Base-by-base conservation (phyloP, 352 stramenopile species). In the Pythium aristosporum region DNA sequence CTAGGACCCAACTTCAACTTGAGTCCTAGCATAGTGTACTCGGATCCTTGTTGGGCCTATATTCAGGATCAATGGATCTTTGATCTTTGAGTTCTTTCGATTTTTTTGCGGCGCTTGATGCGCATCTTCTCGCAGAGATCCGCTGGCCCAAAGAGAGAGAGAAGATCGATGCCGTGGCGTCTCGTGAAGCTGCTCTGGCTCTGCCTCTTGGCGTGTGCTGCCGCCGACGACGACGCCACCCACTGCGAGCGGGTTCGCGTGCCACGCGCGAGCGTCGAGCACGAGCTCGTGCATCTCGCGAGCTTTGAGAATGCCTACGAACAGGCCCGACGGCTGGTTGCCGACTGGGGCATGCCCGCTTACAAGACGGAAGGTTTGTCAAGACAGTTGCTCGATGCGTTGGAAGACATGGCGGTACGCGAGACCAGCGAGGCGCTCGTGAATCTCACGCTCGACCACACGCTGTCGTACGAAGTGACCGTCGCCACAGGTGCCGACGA, bases 391-490 rank as follows among this genome's bases (percentile, higher is more conserved):
- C 60, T 74, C 5, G 72, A 66, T 4, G 66, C 71, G n/a, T 60
- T 77, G 47, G 60, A 72, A 18, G 77, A 88, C 20, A 87, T 90
- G 75, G 74, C 63, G 47, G 60, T 28, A 18, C 46, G 83, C 12
- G 67, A 75, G 1, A 70, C 76, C 41, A 64, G 66, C 21, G 81
- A 90, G 49, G 72, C 55, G 13, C 54, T 88, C 18, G 77, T 85
- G 34, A 90, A 88, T 48, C 55, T 90, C 48, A 86, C 79, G 30
- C 57, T 87, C 34, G 81, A 90, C 56, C 73, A 70, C 56, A 75
- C 70, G 30, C 66, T 90, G 25, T 36, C 41, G 20, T 90, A 87
- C 57, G 55, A 76, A 15, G 54, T 89, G 20, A 65, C 23, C 42
- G 56, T 72, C 41, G 39, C 42, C 10, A n/a, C 32, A 5, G 7